Base-by-base conservation (phyloP, 2,329 filamentous ascomycete genomes). In the Pseudocercospora musae region DNA sequence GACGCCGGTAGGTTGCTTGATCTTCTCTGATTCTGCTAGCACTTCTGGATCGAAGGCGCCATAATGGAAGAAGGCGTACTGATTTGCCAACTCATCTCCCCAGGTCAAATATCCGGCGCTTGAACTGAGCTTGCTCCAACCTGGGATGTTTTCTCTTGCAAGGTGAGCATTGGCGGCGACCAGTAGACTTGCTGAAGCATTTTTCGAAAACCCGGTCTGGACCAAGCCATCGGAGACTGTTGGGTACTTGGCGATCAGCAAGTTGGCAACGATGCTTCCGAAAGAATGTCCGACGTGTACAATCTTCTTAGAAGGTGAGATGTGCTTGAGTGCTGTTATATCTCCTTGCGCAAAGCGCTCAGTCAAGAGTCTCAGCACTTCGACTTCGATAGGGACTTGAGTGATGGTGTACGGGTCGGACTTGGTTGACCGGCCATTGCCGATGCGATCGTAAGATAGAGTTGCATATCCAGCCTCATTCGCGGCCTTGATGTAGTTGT, bases 1-100 rank as follows among this genome's bases (percentile, higher is more conserved):
- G 11, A 78, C 68, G 1, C 71, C 58, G 50, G 70, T 70, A 4
- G 75, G 74, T 69, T 74, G 72, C 68, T 76, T 77, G 63, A 72
- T 70, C n/a, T 57, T 31, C 44, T 75, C 69, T 13, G 66, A 69
- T 55, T 73, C 73, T 25, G 67, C 65, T 23, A 78, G 68, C 59
- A 75, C 58, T 60, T 66, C 66, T 4, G 70, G 69, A 15, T 72
- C 71, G 59, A 74, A 76, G 27, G 59, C 52, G 1, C 63, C 63
- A n/a, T 60, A 20, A 58, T 63, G 69, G 62, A 77, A 71, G 64
- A 76, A 77, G 48, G 73, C 68, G 62, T 76, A 74, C 67, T 78
- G 75, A 21, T 62, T 57, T 7, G 58, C 20, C 7, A 63, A 50
- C 40, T 68, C 59, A 29, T 65, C 64, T n/a, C 10, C 55, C 66